These are phyloP conservation scores for Dalechampia spathulata DNA, from an alignment of 441 rosid genomes.

Conservation along the genomic window DNA sequence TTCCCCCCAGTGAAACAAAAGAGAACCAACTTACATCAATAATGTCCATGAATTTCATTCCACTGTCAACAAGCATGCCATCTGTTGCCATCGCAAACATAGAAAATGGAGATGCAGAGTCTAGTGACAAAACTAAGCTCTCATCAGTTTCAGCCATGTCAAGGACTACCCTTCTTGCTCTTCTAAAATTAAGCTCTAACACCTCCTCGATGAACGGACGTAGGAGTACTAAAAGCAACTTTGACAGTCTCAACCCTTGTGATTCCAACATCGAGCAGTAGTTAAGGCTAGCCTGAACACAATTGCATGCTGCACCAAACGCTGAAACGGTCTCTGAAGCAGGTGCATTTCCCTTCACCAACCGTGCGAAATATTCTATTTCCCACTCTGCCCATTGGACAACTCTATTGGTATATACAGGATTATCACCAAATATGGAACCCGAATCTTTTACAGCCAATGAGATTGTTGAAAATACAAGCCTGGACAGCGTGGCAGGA, in stretches of 20 bases:
- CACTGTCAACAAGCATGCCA: constrained; percentile 56
- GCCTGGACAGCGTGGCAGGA: constrained; percentile 69
- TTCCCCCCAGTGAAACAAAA: constrained; percentile 1
- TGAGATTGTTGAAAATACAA: constrained; percentile 71
- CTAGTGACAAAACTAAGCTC: constrained; percentile 45
- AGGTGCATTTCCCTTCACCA: constrained; percentile 80
- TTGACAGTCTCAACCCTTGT: constrained; percentile 75
- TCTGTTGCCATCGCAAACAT: constrained; percentile 56
- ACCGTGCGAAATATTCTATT: constrained; percentile 70
- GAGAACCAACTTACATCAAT: constrained; percentile 50
- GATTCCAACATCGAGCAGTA: constrained; percentile 74
- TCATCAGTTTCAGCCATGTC: constrained; percentile 51
- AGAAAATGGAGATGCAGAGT: constrained; percentile 44
- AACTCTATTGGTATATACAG: constrained; percentile 66
- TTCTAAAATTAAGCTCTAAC: constrained; percentile 76
- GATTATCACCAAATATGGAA: constrained; percentile 75
- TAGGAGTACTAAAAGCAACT: constrained; percentile 74
- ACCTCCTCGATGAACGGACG: constrained; percentile 90
- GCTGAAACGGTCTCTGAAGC: constrained; percentile 71
- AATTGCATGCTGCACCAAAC: constrained; percentile 66
- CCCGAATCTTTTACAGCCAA: constrained; percentile 60
- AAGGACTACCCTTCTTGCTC: constrained; percentile 65
- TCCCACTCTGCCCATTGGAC: constrained; percentile 98
- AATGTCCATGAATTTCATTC: constrained; percentile 70
- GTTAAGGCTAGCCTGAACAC: constrained; percentile 73